phyloP scores from a whole-genome alignment of 2,329 filamentous ascomycete genomes.

The Huntiella bhutanensis region DNA sequence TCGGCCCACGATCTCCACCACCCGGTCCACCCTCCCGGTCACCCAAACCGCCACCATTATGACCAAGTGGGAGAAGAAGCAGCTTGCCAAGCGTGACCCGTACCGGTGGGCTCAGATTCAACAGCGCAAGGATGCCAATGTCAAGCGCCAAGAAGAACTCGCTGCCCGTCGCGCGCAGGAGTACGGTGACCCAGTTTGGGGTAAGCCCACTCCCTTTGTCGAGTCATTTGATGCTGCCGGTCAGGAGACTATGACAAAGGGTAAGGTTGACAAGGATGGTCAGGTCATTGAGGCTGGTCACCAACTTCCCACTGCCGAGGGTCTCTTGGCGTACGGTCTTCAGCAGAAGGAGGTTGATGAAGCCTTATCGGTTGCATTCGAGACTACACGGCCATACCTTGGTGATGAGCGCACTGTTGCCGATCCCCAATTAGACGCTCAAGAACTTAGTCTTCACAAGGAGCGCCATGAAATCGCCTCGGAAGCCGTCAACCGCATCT shows the following conservation, averaged over 20 bases:
- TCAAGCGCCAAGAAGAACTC: constrained; percentile 55
- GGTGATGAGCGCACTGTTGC: constrained; percentile 17
- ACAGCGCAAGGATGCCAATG: constrained; percentile 67
- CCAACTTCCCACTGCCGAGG: constrained; percentile 27
- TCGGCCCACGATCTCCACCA: constrained; percentile 26
- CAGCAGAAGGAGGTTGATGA: constrained; percentile 45
- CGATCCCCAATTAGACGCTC: constrained; percentile 16
- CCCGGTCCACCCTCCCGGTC: constrained; percentile 30
- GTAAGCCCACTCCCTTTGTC: constrained; percentile 63
- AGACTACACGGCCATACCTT: constrained; percentile 42
- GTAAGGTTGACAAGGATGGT: constrained; percentile 23
- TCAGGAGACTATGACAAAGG: constrained; percentile 22
- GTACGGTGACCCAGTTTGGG: constrained; percentile 62
- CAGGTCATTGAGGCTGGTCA: constrained; percentile 22
- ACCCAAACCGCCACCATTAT: constrained; percentile 42
- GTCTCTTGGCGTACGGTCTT: constrained; percentile 60
- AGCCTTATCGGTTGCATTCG: constrained; percentile 48
- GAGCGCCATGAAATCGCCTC: constrained; percentile 46
- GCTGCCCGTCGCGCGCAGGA: constrained; percentile 41
- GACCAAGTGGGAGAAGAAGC: constrained; percentile 43
- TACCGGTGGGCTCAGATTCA: constrained; percentile 66
- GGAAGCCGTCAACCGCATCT: constrained; percentile 63
- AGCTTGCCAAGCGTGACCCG: constrained; percentile 54
- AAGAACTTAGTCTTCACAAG: constrained; percentile 26
- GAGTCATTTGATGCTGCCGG: constrained; percentile 56